phyloP scores from a whole-genome alignment of 768 basidiomycete genomes.

The Clitopilus hobsonii region DNA sequence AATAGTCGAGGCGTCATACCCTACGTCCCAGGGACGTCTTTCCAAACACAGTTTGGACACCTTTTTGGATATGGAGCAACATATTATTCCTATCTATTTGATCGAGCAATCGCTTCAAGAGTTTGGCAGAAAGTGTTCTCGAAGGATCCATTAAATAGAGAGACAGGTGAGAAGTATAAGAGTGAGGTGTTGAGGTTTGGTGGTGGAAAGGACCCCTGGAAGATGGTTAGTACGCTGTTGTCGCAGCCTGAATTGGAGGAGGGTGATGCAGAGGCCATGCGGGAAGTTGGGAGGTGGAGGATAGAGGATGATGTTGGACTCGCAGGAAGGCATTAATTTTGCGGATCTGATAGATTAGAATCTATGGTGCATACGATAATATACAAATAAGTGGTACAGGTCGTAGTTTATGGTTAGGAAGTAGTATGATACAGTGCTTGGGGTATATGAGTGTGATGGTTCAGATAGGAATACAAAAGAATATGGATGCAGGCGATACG shows the following conservation, averaged over 20 bases:
- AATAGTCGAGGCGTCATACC: constrained; percentile 76
- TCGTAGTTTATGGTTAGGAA: too few species aligned
- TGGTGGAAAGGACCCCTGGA: constrained; percentile 92
- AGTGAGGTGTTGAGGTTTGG: constrained; percentile 72
- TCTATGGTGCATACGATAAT: background rate
- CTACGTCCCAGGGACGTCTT: constrained; percentile 78
- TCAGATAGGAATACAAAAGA: background rate
- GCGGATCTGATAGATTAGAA: background rate
- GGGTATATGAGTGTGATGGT: too few species aligned
- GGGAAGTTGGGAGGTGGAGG: constrained; percentile 84
- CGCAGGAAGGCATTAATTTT: constrained; percentile 56
- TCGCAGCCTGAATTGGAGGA: constrained; percentile 54
- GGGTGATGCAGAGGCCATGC: constrained; percentile 84
- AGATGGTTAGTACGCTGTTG: constrained; percentile 76
- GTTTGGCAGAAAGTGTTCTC: constrained; percentile 81
- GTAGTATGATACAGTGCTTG: too few species aligned
- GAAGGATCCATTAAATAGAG: constrained; percentile 60
- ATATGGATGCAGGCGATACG: background rate
- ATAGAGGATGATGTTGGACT: constrained; percentile 70
- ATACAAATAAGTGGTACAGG: background rate
- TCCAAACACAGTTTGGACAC: constrained; percentile 96
- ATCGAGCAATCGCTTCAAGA: constrained; percentile 91
- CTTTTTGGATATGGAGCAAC: constrained; percentile 95
- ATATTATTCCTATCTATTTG: constrained; percentile 97
- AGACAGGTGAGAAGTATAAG: constrained; percentile 80